phyloP scores from a whole-genome alignment of 1,284 basidiomycete genomes.

The Quambalaria eucalypti region DNA sequence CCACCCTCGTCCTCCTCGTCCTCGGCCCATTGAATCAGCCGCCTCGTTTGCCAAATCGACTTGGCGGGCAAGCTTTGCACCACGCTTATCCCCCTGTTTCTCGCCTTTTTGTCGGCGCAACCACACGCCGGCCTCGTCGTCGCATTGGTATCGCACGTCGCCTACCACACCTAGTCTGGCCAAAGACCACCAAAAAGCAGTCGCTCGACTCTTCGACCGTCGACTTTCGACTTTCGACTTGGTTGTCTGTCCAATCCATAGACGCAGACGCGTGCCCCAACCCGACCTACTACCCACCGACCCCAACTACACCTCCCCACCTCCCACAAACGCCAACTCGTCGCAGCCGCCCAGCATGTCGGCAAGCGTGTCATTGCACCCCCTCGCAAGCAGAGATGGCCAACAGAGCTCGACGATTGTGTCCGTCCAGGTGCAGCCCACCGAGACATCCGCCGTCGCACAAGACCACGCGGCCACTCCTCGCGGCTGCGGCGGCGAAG shows the following conservation, averaged over 20 bases:
- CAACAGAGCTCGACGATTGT: slow-evolving; percentile 22
- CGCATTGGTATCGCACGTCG: too few relatives aligned
- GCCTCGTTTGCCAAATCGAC: too few relatives aligned
- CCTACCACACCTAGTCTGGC: too few relatives aligned
- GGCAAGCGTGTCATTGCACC: slow-evolving; percentile 31
- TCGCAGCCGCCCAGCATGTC: slow-evolving; percentile 9
- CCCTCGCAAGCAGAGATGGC: slow-evolving; percentile 29
- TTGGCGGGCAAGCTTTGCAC: too few relatives aligned
- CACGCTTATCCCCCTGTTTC: too few relatives aligned
- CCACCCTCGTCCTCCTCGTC: background rate
- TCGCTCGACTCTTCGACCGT: background rate
- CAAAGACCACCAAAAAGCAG: too few relatives aligned
- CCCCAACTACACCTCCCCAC: background rate
- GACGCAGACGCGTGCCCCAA: too few relatives aligned
- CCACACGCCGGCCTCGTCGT: too few relatives aligned
- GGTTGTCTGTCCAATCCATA: background rate
- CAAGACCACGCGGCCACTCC: slow-evolving; percentile 9
- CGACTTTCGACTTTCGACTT: background rate
- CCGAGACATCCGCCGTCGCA: too few relatives aligned
- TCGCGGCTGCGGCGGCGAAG: slow-evolving; percentile 7
- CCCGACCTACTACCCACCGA: background rate
- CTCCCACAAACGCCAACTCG: background rate
- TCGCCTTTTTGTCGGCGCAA: too few relatives aligned
- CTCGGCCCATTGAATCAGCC: background rate
- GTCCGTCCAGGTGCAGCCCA: slow-evolving; percentile 19